Evolutionary conservation across 2,329 filamentous ascomycete species (phyloP), one percentile per base, ranked within the genome.

Genomic region (Aaosphaeria arxii): DNA sequence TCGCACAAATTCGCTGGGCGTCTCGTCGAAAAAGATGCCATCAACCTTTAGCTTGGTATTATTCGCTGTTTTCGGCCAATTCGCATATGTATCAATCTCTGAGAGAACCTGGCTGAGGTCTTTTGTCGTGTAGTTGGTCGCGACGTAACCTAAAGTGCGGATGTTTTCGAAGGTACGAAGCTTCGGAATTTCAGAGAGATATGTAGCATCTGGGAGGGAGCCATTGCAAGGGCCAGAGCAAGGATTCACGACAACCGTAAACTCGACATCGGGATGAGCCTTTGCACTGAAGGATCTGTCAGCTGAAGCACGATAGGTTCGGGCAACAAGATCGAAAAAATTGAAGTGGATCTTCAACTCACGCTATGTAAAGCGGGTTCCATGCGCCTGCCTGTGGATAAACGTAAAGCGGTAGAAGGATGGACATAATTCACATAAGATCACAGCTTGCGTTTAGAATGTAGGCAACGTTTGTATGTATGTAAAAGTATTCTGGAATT

Each of bases 11-110:
- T 49, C 53, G 40, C 58, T 56, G 0, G 77, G 77, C 9, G 74
- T 74, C 64, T 80, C 77, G 53, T 80, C 77, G 44, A 80, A 72
- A 60, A 80, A 80, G 52, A 80, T 77, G 44, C 77, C 77, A 40
- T 73, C 71, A 42, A 80, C 66, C 30, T 67, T 64, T 46, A 79
- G 61, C 35, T 66, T 65, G 2, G 66, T 62, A 44, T 71, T 69
- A 31, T 66, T 67, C 13, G 58, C 47, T 1, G 55, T n/a, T 43
- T 62, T 66, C 38, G 66, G 66, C 77, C 77, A 81, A 9, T 63
- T 69, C 5, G 72, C 71, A 50, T 80, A 81, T 5, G 64, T 69
- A 42, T 71, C 66, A 30, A 81, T 73, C 52, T 81, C 78, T 36
- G 61, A 50, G 5, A 63, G 33, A 2, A 67, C 58, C 7, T 45